A percentile compares a stretch with the other conserved stretches of the same genome.
Evolutionary conservation across 306 rosid genomes (phyloP).

Genomic region (Betula pendula): DNA sequence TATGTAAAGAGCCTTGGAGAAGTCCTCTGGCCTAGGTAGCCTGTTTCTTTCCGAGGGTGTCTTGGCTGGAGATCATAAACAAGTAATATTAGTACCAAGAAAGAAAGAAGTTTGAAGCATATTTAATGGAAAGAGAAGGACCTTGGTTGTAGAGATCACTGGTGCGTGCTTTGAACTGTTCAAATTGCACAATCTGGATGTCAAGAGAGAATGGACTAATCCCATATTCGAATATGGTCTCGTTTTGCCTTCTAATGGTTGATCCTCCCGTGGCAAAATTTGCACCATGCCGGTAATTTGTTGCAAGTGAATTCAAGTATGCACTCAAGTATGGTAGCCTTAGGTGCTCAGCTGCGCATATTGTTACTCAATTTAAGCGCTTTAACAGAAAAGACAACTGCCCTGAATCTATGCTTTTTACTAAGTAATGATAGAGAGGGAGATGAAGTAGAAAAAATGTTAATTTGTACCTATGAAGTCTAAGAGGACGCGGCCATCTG

Average conservation of each 20-base stretch:
- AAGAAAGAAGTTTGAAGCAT: background rate
- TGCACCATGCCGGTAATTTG: slow-evolving; percentile 79
- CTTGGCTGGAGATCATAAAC: slow-evolving; percentile 45
- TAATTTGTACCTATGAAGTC: slow-evolving; percentile 83
- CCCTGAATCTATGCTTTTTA: background rate
- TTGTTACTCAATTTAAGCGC: background rate
- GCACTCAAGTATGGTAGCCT: slow-evolving; percentile 84
- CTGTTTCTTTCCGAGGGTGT: slow-evolving; percentile 46
- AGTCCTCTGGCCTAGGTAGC: slow-evolving; percentile 77
- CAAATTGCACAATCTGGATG: slow-evolving; percentile 65
- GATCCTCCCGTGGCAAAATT: slow-evolving; percentile 97
- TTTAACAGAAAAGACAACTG: background rate
- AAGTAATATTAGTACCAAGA: background rate
- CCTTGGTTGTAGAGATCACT: slow-evolving; percentile 68
- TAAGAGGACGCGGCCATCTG: slow-evolving; percentile 83
- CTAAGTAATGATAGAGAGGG: background rate
- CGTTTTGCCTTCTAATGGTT: slow-evolving; percentile 78
- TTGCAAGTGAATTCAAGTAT: slow-evolving; percentile 83
- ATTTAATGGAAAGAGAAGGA: slow-evolving; percentile 16
- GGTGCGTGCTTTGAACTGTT: slow-evolving; percentile 69
- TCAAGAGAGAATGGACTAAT: slow-evolving; percentile 87
- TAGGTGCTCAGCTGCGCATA: slow-evolving; percentile 65
- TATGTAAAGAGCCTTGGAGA: slow-evolving; percentile 81
- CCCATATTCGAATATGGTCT: slow-evolving; percentile 77
- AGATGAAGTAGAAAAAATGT: slow-evolving; percentile 1